phyloP scores from a whole-genome alignment of 2,329 filamentous ascomycete genomes.

The Coleophoma eucalyptorum region DNA sequence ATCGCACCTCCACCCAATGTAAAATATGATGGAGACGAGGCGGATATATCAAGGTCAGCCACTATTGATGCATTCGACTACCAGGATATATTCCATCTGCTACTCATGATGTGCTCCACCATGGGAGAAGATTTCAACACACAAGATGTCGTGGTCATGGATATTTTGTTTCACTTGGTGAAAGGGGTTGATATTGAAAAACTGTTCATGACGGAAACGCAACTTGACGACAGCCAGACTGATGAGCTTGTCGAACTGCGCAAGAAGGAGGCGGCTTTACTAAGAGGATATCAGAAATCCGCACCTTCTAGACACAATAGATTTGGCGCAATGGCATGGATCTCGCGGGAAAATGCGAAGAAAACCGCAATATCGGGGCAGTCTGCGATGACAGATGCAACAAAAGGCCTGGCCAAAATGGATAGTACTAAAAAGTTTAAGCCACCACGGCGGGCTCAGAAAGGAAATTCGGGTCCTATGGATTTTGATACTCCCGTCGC shows the following conservation, averaged over 20 bases:
- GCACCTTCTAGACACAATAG: slow-evolving; percentile 86
- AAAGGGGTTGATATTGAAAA: slow-evolving; percentile 84
- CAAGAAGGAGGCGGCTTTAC: slow-evolving; percentile 79
- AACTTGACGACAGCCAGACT: slow-evolving; percentile 64
- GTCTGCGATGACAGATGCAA: slow-evolving; percentile 70
- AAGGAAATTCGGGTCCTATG: slow-evolving; percentile 59
- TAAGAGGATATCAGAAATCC: slow-evolving; percentile 70
- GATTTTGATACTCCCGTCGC: slow-evolving; percentile 74
- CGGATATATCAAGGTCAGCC: slow-evolving; percentile 81
- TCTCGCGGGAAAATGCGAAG: slow-evolving; percentile 81
- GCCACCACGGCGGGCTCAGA: slow-evolving; percentile 64
- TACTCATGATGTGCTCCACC: slow-evolving; percentile 85
- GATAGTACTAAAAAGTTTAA: slow-evolving; percentile 89
- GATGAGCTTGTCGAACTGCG: slow-evolving; percentile 73
- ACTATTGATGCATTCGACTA: slow-evolving; percentile 86
- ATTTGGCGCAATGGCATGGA: slow-evolving; percentile 97
- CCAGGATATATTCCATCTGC: slow-evolving; percentile 83
- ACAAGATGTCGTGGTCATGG: slow-evolving; percentile 85
- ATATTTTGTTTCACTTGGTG: slow-evolving; percentile 87
- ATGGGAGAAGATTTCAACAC: slow-evolving; percentile 90
- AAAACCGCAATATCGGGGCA: slow-evolving; percentile 87
- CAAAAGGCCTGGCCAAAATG: slow-evolving; percentile 79
- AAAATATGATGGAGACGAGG: slow-evolving; percentile 81
- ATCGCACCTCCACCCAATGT: slow-evolving; percentile 72
- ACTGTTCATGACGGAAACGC: slow-evolving; percentile 78